These are phyloP conservation scores for Bruguiera sexangula DNA, from an alignment of 345 rosid genomes.

Conservation along the genomic window DNA sequence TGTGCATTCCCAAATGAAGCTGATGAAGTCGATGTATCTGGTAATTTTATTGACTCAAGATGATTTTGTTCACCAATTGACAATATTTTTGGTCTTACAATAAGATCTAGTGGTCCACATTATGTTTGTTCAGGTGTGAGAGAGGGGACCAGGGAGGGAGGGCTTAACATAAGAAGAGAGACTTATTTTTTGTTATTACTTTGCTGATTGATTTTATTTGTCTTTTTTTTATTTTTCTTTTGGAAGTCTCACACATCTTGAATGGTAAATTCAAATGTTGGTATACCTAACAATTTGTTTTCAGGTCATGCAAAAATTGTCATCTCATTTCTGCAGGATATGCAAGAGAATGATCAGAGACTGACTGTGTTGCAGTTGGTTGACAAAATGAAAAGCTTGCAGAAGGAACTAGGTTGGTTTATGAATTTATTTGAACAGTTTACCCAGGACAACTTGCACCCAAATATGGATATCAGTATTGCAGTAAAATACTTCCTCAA, in stretches of 20 bases:
- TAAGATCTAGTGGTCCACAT: too few species aligned
- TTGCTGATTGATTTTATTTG: not conserved
- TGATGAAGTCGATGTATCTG: constrained; percentile 62
- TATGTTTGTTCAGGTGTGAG: too few species aligned
- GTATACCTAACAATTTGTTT: not conserved
- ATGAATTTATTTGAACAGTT: constrained; percentile 4
- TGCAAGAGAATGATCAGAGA: constrained; percentile 68
- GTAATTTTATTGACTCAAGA: constrained; percentile 42
- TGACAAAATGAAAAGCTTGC: constrained; percentile 76
- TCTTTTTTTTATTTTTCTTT: not conserved
- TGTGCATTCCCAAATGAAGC: constrained; percentile 71
- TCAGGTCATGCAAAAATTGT: constrained; percentile 63
- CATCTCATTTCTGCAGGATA: constrained; percentile 70
- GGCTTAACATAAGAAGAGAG: too few species aligned
- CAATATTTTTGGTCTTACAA: too few species aligned
- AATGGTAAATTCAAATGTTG: too few species aligned
- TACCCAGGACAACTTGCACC: not conserved
- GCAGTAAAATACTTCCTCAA: not conserved
- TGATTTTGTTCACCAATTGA: not conserved
- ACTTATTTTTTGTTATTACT: too few species aligned
- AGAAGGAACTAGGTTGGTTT: constrained; percentile 67
- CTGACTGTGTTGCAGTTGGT: constrained; percentile 82
- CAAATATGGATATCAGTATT: too few species aligned
- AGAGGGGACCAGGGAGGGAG: too few species aligned
- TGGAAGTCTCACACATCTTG: too few species aligned